Base-by-base conservation (phyloP, 768 basidiomycete genomes). In the Daedalea quercina region DNA sequence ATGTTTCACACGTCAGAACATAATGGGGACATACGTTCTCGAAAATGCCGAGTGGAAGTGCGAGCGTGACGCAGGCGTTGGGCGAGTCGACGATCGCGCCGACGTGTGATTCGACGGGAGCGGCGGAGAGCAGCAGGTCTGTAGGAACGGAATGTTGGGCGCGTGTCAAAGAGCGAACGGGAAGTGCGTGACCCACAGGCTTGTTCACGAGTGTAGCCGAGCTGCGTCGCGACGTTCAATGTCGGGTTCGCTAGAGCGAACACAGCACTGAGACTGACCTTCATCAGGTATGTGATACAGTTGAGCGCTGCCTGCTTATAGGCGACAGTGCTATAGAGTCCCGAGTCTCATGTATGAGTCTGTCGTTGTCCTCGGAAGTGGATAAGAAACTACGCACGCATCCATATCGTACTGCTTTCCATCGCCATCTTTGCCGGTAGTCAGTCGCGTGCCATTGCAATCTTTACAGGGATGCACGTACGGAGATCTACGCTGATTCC, bases 231-330 rank as follows among this genome's bases (percentile, higher is more conserved):
- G 1, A 44, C 24, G 19, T 24, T n/a, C 12, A 41, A 34, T 12
- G 8, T 34, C 13, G n/a, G n/a, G 17, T 12, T 24, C 20, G 15
- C 15, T 26, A 17, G 2, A 2, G 34, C 9, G n/a, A 28, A 43
- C 9, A 15, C 23, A 31, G 2, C 3, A 35, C 35, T 25, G 11
- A 15, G 15, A 56, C 63, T 24, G 47, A 81, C 82, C 75, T 85
- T 85, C 70, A 75, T 72, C 42, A 90, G 72, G 64, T 90, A 90
- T 1, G 77, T 76, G 48, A 90, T 89, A 1, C 84, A 77, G 59
- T 88, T 88, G 51, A 88, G 68, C 0, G 87, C 85, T 4, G 88
- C 87, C 67, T 87, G 85, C 63, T 90, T 88, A 65, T 85, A 90
- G 2, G 88, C 87, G 17, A 86, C 84, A 20, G 85, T 79, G 0